phyloP scores from a whole-genome alignment of 179 eudicot species.

The Beta lomatogona region DNA sequence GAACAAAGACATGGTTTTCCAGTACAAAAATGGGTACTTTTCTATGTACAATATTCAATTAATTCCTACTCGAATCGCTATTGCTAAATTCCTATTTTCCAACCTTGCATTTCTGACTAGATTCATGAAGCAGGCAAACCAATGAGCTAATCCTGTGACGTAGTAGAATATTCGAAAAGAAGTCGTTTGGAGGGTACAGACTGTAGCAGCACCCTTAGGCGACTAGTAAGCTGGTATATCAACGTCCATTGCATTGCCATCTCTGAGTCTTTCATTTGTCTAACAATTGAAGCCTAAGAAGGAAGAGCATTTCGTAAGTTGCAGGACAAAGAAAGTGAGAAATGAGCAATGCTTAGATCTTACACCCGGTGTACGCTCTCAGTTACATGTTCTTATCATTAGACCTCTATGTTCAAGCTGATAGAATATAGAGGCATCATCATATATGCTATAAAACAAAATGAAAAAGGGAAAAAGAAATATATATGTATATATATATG shows the following conservation, averaged over 20 bases:
- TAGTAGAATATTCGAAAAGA: constrained; percentile 87
- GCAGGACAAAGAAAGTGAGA: not conserved
- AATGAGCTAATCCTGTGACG: constrained; percentile 69
- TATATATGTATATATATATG: too few relatives aligned
- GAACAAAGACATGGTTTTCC: constrained; percentile 14
- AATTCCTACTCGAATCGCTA: not conserved
- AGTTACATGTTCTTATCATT: too few relatives aligned
- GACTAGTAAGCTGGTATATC: constrained; percentile 97
- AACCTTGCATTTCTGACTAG: constrained; percentile 9
- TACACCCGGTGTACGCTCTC: too few relatives aligned
- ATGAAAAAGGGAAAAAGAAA: too few relatives aligned
- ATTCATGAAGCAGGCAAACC: not conserved
- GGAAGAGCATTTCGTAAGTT: constrained; percentile 6
- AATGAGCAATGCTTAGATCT: not conserved
- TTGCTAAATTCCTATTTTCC: not conserved
- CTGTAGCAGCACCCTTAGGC: constrained; percentile 88
- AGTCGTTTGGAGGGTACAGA: constrained; percentile 96
- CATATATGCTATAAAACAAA: too few relatives aligned
- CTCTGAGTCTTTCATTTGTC: constrained; percentile 99
- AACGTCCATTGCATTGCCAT: constrained; percentile 99
- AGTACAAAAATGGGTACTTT: not conserved
- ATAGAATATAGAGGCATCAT: too few relatives aligned
- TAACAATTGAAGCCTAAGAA: constrained; percentile 88
- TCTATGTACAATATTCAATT: constrained; percentile 25
- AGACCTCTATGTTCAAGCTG: too few relatives aligned